Evolutionary conservation across 192 early-diverging fungal genomes (phyloP).

Genomic region (Funneliformis mosseae): DNA sequence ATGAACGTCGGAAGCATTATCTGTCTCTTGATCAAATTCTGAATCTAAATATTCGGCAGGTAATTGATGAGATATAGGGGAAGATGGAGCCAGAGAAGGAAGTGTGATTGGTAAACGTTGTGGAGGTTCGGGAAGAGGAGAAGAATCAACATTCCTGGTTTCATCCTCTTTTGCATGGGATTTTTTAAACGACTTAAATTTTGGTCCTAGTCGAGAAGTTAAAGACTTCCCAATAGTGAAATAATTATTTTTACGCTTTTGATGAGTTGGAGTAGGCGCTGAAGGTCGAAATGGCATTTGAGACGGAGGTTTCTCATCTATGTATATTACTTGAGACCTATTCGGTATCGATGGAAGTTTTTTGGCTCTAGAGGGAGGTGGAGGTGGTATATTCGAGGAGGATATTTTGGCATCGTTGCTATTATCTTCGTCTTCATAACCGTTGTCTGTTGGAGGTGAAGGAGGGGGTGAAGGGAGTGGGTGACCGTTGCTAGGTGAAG

Average conservation of each 20-base stretch:
- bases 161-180: not conserved
- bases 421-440: not conserved
- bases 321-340: not conserved
- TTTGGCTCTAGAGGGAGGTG: not conserved
- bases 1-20: not conserved
- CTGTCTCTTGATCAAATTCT: not conserved
- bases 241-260: conserved; percentile 9
- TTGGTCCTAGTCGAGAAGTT: not conserved
- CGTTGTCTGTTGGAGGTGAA: conserved; percentile 1
- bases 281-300: not conserved
- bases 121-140: not conserved
- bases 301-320: not conserved
- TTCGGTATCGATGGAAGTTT: not conserved
- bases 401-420: not conserved
- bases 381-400: not conserved
- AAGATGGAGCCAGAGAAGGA: conserved; percentile 9
- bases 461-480: conserved; percentile 8
- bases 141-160: not conserved
- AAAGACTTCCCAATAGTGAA: not conserved
- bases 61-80: conserved; percentile 23
- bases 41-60: conserved; percentile 8
- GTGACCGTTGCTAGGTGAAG: conserved; percentile 2
- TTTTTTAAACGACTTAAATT: not conserved
- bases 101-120: not conserved
- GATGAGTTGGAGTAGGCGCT: conserved; percentile 1